These are phyloP conservation scores for Lenzites betulinus DNA, from an alignment of 768 basidiomycete genomes.

Conservation along the genomic window DNA sequence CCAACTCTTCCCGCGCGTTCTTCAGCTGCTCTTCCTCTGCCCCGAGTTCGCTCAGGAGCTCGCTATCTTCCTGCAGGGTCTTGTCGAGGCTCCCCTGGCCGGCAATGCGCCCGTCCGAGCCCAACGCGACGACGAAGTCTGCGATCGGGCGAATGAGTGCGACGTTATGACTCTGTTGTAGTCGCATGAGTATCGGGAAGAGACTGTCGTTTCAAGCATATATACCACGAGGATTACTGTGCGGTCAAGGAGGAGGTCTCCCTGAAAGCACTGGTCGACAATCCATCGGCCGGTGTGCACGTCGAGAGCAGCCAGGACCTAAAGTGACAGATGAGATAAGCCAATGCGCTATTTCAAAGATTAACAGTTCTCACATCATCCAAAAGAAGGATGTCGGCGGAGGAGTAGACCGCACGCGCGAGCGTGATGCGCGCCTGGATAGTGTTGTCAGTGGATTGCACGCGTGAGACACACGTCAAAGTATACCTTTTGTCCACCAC, in stretches of 20 bases:
- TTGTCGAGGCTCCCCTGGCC: slow-evolving; percentile 53
- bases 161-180: slow-evolving; percentile 50
- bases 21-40: slow-evolving; percentile 28
- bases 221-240: slow-evolving; percentile 55
- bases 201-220: background rate
- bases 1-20: slow-evolving; percentile 31
- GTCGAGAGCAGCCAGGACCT: slow-evolving; percentile 52
- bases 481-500: slow-evolving; percentile 48
- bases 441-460: slow-evolving; percentile 2
- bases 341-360: background rate
- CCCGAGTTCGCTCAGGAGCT: slow-evolving; percentile 31
- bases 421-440: slow-evolving; percentile 53
- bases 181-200: background rate
- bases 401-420: slow-evolving; percentile 60
- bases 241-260: slow-evolving; percentile 49
- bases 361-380: slow-evolving; percentile 56
- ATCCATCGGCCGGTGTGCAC: slow-evolving; percentile 55
- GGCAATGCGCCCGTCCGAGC: slow-evolving; percentile 51
- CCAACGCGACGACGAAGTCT: slow-evolving; percentile 57
- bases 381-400: slow-evolving; percentile 63
- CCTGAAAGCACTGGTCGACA: slow-evolving; percentile 50
- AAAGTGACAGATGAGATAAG: background rate
- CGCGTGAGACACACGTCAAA: background rate
- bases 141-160: slow-evolving; percentile 55
- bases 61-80: slow-evolving; percentile 44